phyloP scores from a whole-genome alignment of 2,329 filamentous ascomycete genomes.

The Fusarium brachygibbosum region DNA sequence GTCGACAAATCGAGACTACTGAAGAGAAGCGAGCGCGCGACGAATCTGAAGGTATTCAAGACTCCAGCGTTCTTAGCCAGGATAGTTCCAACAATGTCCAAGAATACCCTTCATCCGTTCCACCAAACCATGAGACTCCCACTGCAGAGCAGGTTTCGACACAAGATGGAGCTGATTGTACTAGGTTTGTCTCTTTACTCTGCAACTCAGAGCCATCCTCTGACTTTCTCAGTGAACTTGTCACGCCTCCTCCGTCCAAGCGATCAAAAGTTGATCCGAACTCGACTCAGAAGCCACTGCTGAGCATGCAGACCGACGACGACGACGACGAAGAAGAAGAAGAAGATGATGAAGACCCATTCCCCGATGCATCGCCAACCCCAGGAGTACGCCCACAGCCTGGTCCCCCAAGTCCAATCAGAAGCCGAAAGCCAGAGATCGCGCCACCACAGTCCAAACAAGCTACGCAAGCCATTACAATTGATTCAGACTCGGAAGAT shows the following conservation, averaged over 20 bases:
- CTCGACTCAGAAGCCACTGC: constrained; percentile 35
- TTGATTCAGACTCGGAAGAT: constrained; percentile 54
- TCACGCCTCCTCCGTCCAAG: constrained; percentile 57
- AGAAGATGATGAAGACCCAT: constrained; percentile 31
- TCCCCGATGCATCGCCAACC: constrained; percentile 43
- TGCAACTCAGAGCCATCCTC: constrained; percentile 1
- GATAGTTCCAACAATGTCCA: not conserved
- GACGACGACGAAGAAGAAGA: constrained; percentile 25
- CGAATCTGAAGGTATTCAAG: constrained; percentile 30
- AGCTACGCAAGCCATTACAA: constrained; percentile 39
- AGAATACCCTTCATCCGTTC: not conserved
- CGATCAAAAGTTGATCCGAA: constrained; percentile 50
- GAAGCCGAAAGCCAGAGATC: constrained; percentile 13
- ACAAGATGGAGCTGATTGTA: constrained; percentile 25
- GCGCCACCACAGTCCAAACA: constrained; percentile 9
- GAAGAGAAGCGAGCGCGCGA: constrained; percentile 45
- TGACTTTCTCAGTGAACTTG: constrained; percentile 51
- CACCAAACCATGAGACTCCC: constrained; percentile 6
- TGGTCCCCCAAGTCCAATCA: constrained; percentile 16
- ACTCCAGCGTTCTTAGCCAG: not conserved
- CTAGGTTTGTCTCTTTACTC: constrained; percentile 39
- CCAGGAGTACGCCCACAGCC: constrained; percentile 28
- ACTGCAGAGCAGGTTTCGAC: constrained; percentile 29
- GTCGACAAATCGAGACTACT: constrained; percentile 27
- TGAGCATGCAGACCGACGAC: constrained; percentile 27